Conservation (phyloP, 768 basidiomycete species). For the Pisolithus sp. region DNA sequence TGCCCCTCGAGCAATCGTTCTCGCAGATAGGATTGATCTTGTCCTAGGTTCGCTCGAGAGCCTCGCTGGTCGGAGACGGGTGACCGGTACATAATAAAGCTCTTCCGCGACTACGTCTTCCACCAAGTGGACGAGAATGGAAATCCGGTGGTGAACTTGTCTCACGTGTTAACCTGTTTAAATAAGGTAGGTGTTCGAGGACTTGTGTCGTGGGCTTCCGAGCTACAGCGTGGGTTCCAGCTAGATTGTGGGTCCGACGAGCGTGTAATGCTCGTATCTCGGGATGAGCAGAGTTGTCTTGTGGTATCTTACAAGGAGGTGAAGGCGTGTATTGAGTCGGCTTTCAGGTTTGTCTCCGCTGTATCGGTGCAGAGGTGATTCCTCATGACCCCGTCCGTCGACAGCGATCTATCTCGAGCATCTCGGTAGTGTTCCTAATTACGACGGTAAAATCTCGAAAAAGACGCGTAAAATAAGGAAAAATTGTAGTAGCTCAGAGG, state of each 20-base stretch:
- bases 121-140: constrained; percentile 93
- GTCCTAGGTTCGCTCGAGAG: constrained; percentile 86
- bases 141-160: constrained; percentile 82
- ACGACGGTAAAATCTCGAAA: constrained; percentile 64
- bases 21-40: not conserved
- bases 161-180: constrained; percentile 85
- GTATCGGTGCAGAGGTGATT: not conserved
- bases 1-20: constrained; percentile 8
- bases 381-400: not conserved
- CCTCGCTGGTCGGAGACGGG: constrained; percentile 98
- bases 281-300: constrained; percentile 94
- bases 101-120: constrained; percentile 97
- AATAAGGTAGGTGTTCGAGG: constrained; percentile 64
- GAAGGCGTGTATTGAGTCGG: constrained; percentile 75
- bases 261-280: constrained; percentile 86
- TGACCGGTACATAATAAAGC: constrained; percentile 94
- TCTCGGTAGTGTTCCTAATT: constrained; percentile 14
- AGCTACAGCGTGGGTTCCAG: constrained; percentile 32
- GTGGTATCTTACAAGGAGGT: constrained; percentile 92
- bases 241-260: constrained; percentile 93
- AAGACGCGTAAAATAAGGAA: constrained; percentile 48
- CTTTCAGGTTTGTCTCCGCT: constrained; percentile 60
- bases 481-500: constrained; percentile 13
- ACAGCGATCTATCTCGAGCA: constrained; percentile 41
- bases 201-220: not conserved